Conservation (phyloP, 371 early-diverging fungal species). For the Circinella umbellata region DNA sequence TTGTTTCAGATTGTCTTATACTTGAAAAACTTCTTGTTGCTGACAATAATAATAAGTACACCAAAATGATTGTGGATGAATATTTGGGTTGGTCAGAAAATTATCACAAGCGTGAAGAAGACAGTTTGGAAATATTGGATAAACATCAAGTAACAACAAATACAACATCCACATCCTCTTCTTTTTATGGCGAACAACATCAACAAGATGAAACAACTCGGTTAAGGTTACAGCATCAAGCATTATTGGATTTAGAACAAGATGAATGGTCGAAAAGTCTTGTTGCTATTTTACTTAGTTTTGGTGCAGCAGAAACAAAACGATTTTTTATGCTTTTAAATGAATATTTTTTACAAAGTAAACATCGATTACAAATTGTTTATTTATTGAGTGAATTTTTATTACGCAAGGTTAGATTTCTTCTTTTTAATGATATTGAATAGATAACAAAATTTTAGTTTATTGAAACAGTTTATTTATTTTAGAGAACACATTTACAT, state of each 20-base stretch:
- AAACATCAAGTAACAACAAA: conserved; percentile 5
- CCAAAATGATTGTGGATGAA: conserved; percentile 32
- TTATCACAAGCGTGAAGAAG: conserved; percentile 28
- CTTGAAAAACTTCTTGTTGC: conserved; percentile 14
- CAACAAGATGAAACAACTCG: conserved; percentile 22
- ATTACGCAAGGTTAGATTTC: conserved; percentile 50
- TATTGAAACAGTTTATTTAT: not conserved
- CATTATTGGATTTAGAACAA: conserved; percentile 45
- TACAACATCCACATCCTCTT: too few species aligned
- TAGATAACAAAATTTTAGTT: not conserved
- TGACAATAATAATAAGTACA: conserved; percentile 21
- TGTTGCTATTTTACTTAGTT: conserved; percentile 32
- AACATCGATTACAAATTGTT: conserved; percentile 59
- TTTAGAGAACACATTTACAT: conserved; percentile 61
- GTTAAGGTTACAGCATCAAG: conserved; percentile 33
- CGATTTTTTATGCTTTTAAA: conserved; percentile 58
- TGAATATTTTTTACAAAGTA: conserved; percentile 57
- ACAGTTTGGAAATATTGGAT: conserved; percentile 25
- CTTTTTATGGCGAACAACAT: too few species aligned
- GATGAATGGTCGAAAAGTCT: conserved; percentile 54
- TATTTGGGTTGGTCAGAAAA: conserved; percentile 43
- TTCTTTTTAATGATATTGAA: too few species aligned
- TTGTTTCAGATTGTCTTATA: conserved; percentile 36
- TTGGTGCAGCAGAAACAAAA: conserved; percentile 52
- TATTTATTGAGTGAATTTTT: conserved; percentile 63